Conservation (phyloP, 2,329 filamentous ascomycete genomes). For the Xylaria sp. region DNA sequence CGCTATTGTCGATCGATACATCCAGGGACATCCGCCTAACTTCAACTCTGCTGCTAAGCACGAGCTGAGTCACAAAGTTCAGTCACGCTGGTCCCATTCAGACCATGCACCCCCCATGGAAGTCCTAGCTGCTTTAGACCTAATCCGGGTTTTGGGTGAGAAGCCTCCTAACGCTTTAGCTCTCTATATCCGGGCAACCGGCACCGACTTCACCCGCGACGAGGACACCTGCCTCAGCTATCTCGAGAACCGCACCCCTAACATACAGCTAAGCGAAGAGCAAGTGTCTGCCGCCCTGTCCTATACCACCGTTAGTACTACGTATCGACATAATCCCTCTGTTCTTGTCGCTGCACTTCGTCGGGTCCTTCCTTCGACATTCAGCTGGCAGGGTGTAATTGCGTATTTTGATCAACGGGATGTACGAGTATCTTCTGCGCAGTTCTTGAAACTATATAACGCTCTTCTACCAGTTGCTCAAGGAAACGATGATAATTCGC, state of each 20-base stretch:
- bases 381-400: slow-evolving; percentile 79
- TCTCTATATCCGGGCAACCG: slow-evolving; percentile 77
- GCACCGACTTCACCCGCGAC: slow-evolving; percentile 78
- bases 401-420: slow-evolving; percentile 83
- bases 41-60: slow-evolving; percentile 81
- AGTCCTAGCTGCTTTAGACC: slow-evolving; percentile 75
- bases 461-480: slow-evolving; percentile 78
- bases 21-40: slow-evolving; percentile 86
- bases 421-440: slow-evolving; percentile 78
- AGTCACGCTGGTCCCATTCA: slow-evolving; percentile 73
- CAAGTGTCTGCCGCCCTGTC: slow-evolving; percentile 85
- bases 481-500: slow-evolving; percentile 62
- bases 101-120: slow-evolving; percentile 75
- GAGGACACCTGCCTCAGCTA: slow-evolving; percentile 72
- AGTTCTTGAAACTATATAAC: slow-evolving; percentile 85
- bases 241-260: slow-evolving; percentile 64
- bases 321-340: slow-evolving; percentile 62
- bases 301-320: slow-evolving; percentile 69
- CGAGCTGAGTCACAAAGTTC: slow-evolving; percentile 74
- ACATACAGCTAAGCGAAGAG: slow-evolving; percentile 77
- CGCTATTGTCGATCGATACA: slow-evolving; percentile 83
- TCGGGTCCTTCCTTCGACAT: slow-evolving; percentile 69
- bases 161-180: slow-evolving; percentile 67
- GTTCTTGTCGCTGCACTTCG: slow-evolving; percentile 71
- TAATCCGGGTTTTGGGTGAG: slow-evolving; percentile 73